phyloP scores from a whole-genome alignment of 257 asterid genomes.

The Haberlea rhodopensis region DNA sequence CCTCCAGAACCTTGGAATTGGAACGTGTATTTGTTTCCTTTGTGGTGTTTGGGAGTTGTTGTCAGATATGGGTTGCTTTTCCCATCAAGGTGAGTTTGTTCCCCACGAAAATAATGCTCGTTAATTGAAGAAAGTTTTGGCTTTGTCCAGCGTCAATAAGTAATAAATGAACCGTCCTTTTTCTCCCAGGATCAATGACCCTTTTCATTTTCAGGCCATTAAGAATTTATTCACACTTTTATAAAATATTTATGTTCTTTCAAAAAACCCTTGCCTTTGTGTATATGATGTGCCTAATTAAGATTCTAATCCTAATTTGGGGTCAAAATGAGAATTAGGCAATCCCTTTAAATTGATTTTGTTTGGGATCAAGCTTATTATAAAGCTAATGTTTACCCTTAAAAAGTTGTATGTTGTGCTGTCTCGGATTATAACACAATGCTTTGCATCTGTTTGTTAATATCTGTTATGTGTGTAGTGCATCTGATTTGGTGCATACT shows the following conservation, averaged over 20 bases:
- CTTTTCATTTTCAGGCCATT: conserved; percentile 5
- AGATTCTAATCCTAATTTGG: neutral
- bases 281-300: no score
- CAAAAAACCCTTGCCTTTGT: neutral
- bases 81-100: conserved; percentile 61
- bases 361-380: neutral
- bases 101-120: neutral
- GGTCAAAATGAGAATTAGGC: neutral
- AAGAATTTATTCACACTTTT: neutral
- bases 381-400: no score
- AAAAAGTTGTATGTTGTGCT: neutral
- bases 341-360: no score
- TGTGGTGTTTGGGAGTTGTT: conserved; percentile 94
- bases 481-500: neutral
- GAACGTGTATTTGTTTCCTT: conserved; percentile 88
- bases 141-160: conserved; percentile 16
- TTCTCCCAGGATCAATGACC: conserved; percentile 12
- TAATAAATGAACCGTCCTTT: neutral
- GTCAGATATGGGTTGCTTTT: conserved; percentile 87
- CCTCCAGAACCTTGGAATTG: conserved; percentile 99
- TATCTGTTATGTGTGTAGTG: neutral
- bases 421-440: no score
- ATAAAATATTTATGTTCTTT: no score
- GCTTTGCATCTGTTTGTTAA: neutral
- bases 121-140: neutral